Evolutionary conservation across 2,329 filamentous ascomycete species (phyloP), one percentile per base, ranked within the genome.

Genomic region (Alternaria hordeiaustralica): DNA sequence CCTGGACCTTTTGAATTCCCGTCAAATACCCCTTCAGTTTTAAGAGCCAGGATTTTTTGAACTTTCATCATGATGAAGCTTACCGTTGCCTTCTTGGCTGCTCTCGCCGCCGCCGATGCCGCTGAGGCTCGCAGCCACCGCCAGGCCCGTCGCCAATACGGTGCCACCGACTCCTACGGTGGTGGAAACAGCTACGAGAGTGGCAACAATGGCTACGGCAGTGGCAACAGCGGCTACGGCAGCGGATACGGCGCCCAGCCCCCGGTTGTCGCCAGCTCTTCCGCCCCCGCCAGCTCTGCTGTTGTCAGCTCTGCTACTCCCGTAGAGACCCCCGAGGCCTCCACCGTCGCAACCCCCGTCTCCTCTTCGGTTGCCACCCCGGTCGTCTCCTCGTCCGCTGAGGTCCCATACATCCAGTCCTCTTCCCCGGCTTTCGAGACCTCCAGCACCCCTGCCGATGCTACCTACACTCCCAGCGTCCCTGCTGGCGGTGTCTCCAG

Each of bases 1-100:
- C 71, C 71, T 66, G 63, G 63, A 65, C 72, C 66, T 72, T 55
- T 65, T 67, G 20, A 53, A 53, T 41, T 41, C 12, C 20, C n/a
- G 61, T 63, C 66, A 68, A 71, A 66, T 67, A 66, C 66, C 69
- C 63, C 63, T 50, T 58, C 63, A 63, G 53, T 45, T 64, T 68
- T 53, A 74, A 75, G 65, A 76, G 57, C 74, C 70, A 73, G 60
- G 69, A 74, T 67, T 58, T 54, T 57, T 61, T 65, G 33, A 65
- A 58, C 21, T 36, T 43, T 20, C 67, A 60, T 57, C 58, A 64
- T 66, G 55, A 76, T 76, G 75, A 77, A 77, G 72, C 72, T 76
- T 60, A 77, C 75, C 6, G 67, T 77, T 65, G 70, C 75, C 57
- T 77, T 77, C 71, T 67, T 77, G 57, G 73, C 73, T 25, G 66